These are phyloP conservation scores for Candida oleophila DNA, from an alignment of 805 yeast species.

Conservation along the genomic window DNA sequence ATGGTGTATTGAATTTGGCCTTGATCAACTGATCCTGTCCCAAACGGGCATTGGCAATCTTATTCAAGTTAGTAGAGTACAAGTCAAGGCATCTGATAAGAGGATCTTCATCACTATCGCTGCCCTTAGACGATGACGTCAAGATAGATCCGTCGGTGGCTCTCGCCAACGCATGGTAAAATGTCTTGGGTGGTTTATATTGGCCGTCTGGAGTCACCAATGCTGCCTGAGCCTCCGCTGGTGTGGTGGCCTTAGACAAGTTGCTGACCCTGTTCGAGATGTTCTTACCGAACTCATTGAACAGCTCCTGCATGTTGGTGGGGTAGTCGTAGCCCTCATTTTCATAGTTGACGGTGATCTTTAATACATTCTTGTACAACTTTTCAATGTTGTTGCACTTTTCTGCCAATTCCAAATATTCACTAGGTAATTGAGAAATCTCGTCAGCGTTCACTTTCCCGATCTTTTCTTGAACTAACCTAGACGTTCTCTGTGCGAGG, in stretches of 20 bases:
- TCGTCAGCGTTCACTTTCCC: slow-evolving; percentile 71
- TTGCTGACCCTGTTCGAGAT: slow-evolving; percentile 63
- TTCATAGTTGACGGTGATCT: slow-evolving; percentile 55
- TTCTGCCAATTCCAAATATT: slow-evolving; percentile 54
- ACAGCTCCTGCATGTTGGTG: slow-evolving; percentile 69
- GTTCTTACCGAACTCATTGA: slow-evolving; percentile 66
- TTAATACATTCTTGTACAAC: slow-evolving; percentile 42
- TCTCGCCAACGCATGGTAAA: slow-evolving; percentile 77
- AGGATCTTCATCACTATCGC: slow-evolving; percentile 31
- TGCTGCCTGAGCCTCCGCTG: slow-evolving; percentile 82
- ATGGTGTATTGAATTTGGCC: slow-evolving; percentile 65
- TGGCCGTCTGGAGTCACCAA: slow-evolving; percentile 37
- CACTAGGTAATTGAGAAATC: slow-evolving; percentile 75
- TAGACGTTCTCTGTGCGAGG: slow-evolving; percentile 76
- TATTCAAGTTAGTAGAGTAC: slow-evolving; percentile 67
- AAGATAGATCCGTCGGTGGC: slow-evolving; percentile 60
- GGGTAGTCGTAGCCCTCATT: slow-evolving; percentile 85
- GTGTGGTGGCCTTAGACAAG: slow-evolving; percentile 68
- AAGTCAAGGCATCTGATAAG: slow-evolving; percentile 63
- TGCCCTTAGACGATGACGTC: slow-evolving; percentile 14
- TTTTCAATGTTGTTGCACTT: slow-evolving; percentile 41
- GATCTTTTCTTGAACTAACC: slow-evolving; percentile 74
- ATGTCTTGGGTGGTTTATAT: slow-evolving; percentile 70
- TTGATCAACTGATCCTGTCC: slow-evolving; percentile 77
- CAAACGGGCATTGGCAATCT: slow-evolving; percentile 78